Conservation (phyloP, 1,284 basidiomycete species). For the Leccinum holopus region DNA sequence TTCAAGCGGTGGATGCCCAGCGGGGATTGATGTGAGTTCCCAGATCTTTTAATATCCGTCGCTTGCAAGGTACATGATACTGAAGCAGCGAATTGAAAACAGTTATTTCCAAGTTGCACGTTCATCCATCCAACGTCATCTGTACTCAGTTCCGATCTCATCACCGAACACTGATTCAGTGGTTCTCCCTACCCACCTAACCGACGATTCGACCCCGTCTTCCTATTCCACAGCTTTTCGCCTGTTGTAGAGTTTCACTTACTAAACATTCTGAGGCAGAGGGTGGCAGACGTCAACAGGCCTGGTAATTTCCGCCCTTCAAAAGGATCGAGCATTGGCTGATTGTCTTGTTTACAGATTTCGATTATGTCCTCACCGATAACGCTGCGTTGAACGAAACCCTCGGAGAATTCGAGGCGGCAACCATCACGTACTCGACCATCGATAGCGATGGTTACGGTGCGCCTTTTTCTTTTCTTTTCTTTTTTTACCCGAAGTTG, state of each 20-base stretch:
- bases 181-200: slow-evolving; percentile 56
- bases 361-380: slow-evolving; percentile 65
- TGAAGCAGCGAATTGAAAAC: slow-evolving; percentile 19
- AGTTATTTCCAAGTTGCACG: slow-evolving; percentile 90
- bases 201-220: slow-evolving; percentile 59
- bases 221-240: slow-evolving; percentile 75
- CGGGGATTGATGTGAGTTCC: slow-evolving; percentile 67
- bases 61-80: slow-evolving; percentile 12
- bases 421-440: slow-evolving; percentile 68
- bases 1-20: slow-evolving; percentile 70
- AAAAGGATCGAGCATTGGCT: not conserved
- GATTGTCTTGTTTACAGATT: slow-evolving; percentile 40
- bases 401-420: slow-evolving; percentile 67
- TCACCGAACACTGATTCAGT: slow-evolving; percentile 29
- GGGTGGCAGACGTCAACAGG: slow-evolving; percentile 65
- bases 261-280: slow-evolving; percentile 83
- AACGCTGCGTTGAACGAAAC: slow-evolving; percentile 76
- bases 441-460: slow-evolving; percentile 80
- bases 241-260: slow-evolving; percentile 84
- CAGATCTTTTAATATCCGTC: slow-evolving; percentile 28
- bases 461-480: slow-evolving; percentile 35
- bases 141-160: slow-evolving; percentile 77
- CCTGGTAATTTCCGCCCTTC: slow-evolving; percentile 44
- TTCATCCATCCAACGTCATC: slow-evolving; percentile 80
- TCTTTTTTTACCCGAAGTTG: slow-evolving; percentile 6